Evolutionary conservation across 1,284 basidiomycete genomes (phyloP).

Genomic region (Chondrostereum purpureum): DNA sequence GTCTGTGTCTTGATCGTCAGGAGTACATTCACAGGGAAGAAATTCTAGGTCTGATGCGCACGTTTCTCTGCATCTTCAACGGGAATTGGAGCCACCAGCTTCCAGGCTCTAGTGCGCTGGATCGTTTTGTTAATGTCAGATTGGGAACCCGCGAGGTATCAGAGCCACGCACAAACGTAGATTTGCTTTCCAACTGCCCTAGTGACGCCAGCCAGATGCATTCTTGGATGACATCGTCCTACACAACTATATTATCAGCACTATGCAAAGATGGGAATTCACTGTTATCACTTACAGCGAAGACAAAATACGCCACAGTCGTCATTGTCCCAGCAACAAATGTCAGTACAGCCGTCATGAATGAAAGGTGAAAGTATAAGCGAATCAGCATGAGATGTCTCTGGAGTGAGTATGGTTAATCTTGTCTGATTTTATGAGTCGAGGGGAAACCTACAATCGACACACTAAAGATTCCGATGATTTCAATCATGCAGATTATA

Average conservation of each 20-base stretch:
- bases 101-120: neutral
- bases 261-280: neutral
- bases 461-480: neutral
- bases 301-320: neutral
- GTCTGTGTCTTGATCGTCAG: too few relatives aligned
- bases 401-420: neutral
- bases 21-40: too few relatives aligned
- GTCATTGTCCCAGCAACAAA: neutral
- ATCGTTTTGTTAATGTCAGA: neutral
- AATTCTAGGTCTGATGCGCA: neutral
- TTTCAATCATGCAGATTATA: neutral
- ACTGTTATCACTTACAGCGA: conserved; percentile 3
- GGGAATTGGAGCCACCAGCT: neutral
- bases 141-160: too few relatives aligned
- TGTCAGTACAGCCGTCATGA: neutral
- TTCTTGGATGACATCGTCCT: neutral
- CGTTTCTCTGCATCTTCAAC: neutral
- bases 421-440: too few relatives aligned
- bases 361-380: neutral
- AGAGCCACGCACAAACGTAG: neutral
- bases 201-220: conserved; percentile 1
- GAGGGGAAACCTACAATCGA: neutral
- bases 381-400: neutral
- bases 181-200: neutral
- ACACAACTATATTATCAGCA: neutral